Evolutionary conservation across 1,284 basidiomycete species (phyloP), one percentile per base, ranked within the genome.

Genomic region (Hortiboletus rubellus): DNA sequence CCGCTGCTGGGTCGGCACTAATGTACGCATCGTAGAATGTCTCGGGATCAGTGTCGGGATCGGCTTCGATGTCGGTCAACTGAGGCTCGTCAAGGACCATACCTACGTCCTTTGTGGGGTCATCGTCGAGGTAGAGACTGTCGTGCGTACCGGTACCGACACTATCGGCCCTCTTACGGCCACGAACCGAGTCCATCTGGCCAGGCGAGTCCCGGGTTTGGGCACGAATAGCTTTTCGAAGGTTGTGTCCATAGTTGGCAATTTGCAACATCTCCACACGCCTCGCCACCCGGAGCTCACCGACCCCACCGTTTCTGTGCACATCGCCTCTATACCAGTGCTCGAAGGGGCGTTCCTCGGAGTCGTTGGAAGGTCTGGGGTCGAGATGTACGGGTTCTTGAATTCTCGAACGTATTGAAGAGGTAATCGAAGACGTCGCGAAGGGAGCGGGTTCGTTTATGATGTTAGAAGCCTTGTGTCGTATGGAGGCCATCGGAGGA

Each of bases 301-400:
- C 89, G 17, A 91, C 89, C 41, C 89, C 89, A 34, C 89, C 89
- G 64, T 91, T 91, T 43, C 89, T 79, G 9, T 88, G 84, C 4
- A 89, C 80, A 61, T 91, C 89, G 3, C 89, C 89, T 50, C 89
- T 84, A 67, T 91, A 91, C 89, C 89, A 91, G 65, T 91, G 89
- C 65, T 91, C 87, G 60, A 86, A 91, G 0, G 88, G 89, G 7
- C 81, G 81, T 66, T 91, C 89, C 60, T 89, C 87, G 3, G 87
- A 89, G 22, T 91, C 89, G n/a, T 73, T 77, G 7, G 89, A 91
- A 30, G 77, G 74, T 42, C 87, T 80, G 5, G 76, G 69, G 17
- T 60, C 59, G 41, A 48, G n/a, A 45, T 52, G 48, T 24, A 44
- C 3, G 45, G 72, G 54, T 43, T 65, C 65, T 45, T 62, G 61